Evolutionary conservation across 305 asterid species (phyloP), one percentile per base, ranked within the genome.

Genomic region (Fraxinus dipetala): DNA sequence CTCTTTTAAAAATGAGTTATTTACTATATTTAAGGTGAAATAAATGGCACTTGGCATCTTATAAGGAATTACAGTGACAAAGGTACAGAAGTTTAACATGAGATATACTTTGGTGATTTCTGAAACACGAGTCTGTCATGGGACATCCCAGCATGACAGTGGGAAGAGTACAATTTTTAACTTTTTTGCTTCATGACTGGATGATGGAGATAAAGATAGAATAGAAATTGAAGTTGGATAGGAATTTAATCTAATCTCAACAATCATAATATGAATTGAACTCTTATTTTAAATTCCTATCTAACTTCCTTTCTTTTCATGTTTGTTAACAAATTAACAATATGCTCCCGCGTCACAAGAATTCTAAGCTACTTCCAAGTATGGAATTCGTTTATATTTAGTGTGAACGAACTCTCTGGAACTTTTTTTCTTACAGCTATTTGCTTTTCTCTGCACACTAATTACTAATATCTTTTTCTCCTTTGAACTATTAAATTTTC

Each of bases 381-480:
- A 38, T 48, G 59, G 18, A 77, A 76, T 75, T 61, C 54, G 34
- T 74, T 13, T 74, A n/a, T 82, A 9, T 45, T 43, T 61, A n/a
- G 7, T 73, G 22, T 32, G 11, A 54, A 11, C 24, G 69, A 26
- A 51, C 77, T 36, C 70, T 81, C 32, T 72, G 31, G 30, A 54
- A 30, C 43, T 40, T 22, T 11, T 61, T 56, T 18, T 24, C 67
- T 78, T 38, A 35, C 48, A 63, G 32, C 35, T 65, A 24, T 26
- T 43, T 74, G 22, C 85, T 65, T 67, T 67, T 8, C 35, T 18
- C 45, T 2, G 7, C 35, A 24, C 61, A 38, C 35, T 28, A 76
- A 56, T 59, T 36, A 65, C 67, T 9, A 6, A 56, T 6, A 3
- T 48, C 61, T 56, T 56, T 56, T 56, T 56, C 11, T 20, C 67